phyloP scores from a whole-genome alignment of 306 rosid genomes.

The Quercus cerris region DNA sequence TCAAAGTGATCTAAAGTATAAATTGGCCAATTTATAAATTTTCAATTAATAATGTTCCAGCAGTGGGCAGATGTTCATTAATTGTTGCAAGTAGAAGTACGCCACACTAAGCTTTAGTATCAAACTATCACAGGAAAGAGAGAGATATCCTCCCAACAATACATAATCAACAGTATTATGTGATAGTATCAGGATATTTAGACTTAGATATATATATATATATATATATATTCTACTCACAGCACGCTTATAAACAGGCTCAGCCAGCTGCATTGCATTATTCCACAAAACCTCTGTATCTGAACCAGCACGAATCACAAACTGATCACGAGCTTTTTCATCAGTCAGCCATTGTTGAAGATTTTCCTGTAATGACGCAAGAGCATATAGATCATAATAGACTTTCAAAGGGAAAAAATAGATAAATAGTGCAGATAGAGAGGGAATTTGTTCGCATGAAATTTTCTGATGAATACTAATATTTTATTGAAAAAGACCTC shows the following conservation, averaged over 20 bases:
- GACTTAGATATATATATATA: background rate
- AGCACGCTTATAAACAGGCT: conserved; percentile 71
- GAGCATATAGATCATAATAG: background rate
- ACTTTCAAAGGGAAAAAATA: background rate
- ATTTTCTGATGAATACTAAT: background rate
- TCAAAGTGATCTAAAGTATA: background rate
- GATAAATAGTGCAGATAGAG: background rate
- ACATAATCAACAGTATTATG: background rate
- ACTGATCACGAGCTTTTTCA: conserved; percentile 83
- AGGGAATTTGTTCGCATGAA: background rate
- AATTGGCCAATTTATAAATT: background rate
- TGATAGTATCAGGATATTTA: background rate
- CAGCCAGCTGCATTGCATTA: conserved; percentile 74
- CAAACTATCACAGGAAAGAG: background rate
- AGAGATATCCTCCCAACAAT: background rate
- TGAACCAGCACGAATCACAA: conserved; percentile 78
- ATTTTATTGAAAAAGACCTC: too few species aligned
- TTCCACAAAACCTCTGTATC: conserved; percentile 94
- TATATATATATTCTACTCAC: conserved; percentile 40
- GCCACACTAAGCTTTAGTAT: background rate
- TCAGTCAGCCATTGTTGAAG: conserved; percentile 95
- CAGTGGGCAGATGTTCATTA: background rate
- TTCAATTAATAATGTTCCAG: background rate
- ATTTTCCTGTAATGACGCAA: conserved; percentile 54
- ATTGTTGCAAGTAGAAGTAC: background rate